phyloP scores from a whole-genome alignment of 1,284 basidiomycete species.

The Austroboletus rostrupii region DNA sequence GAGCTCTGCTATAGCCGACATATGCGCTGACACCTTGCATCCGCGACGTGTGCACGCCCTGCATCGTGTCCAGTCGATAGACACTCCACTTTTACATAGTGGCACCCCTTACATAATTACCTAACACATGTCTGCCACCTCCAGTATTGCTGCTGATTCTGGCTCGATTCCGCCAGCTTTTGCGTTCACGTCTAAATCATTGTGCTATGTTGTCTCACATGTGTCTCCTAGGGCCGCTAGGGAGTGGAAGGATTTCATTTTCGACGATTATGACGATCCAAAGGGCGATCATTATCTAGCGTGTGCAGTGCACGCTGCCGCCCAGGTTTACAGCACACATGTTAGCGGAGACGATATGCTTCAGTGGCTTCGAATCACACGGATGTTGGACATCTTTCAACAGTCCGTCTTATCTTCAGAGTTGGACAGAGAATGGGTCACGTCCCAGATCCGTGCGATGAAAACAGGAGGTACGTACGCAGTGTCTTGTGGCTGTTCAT shows the following conservation, averaged over 20 bases:
- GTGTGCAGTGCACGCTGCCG: neutral
- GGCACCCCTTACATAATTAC: too few relatives aligned
- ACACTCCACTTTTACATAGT: too few relatives aligned
- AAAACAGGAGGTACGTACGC: neutral
- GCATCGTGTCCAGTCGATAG: too few relatives aligned
- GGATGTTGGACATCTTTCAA: slow-evolving; percentile 1
- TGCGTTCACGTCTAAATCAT: neutral
- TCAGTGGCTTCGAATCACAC: slow-evolving; percentile 4
- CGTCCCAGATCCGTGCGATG: neutral
- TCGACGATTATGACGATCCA: neutral
- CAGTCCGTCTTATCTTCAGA: neutral
- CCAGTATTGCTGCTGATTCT: too few relatives aligned
- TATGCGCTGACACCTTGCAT: too few relatives aligned
- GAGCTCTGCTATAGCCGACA: too few relatives aligned
- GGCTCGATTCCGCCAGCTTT: too few relatives aligned
- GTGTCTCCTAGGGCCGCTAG: slow-evolving; percentile 9
- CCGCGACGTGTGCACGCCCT: too few relatives aligned
- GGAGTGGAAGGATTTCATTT: neutral
- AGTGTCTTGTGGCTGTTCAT: too few relatives aligned
- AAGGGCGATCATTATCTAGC: neutral
- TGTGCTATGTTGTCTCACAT: slow-evolving; percentile 5
- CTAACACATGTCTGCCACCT: too few relatives aligned
- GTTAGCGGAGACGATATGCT: neutral
- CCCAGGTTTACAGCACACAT: neutral
- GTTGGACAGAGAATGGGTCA: neutral